Percentiles rank a stretch among this genome's conserved stretches.
phyloP scores from a whole-genome alignment of 768 basidiomycete genomes.

The Tylopilus felleus region DNA sequence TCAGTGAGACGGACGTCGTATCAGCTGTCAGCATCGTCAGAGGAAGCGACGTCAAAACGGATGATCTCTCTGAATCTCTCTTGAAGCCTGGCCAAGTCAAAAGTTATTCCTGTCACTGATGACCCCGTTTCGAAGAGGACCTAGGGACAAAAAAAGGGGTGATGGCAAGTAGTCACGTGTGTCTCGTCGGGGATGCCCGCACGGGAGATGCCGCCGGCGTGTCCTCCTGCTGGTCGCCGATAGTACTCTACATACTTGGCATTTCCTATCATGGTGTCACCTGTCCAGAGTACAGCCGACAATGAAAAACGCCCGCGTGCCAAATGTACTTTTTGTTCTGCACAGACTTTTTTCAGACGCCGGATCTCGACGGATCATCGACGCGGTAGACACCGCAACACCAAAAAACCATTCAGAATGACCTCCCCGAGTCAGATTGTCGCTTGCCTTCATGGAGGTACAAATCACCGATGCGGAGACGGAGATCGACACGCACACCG shows the following conservation, averaged over 20 bases:
- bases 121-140: constrained; percentile 4
- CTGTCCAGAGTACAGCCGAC: neutral
- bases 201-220: neutral
- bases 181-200: neutral
- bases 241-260: neutral
- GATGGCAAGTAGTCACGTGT: neutral
- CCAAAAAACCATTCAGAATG: neutral
- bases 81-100: neutral
- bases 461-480: neutral
- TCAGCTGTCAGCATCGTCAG: neutral
- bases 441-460: neutral
- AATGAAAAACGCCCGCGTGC: neutral
- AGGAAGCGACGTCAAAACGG: constrained; percentile 5
- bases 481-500: neutral
- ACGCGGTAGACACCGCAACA: neutral
- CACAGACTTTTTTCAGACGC: neutral
- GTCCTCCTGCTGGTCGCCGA: neutral
- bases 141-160: neutral
- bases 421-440: neutral
- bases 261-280: neutral
- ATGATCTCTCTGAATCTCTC: neutral
- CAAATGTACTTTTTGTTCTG: too few relatives aligned
- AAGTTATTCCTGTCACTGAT: neutral
- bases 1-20: neutral
- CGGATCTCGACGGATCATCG: constrained; percentile 7